Base-by-base conservation (phyloP, 139 green algal genomes). In the Trebouxia sp. region DNA sequence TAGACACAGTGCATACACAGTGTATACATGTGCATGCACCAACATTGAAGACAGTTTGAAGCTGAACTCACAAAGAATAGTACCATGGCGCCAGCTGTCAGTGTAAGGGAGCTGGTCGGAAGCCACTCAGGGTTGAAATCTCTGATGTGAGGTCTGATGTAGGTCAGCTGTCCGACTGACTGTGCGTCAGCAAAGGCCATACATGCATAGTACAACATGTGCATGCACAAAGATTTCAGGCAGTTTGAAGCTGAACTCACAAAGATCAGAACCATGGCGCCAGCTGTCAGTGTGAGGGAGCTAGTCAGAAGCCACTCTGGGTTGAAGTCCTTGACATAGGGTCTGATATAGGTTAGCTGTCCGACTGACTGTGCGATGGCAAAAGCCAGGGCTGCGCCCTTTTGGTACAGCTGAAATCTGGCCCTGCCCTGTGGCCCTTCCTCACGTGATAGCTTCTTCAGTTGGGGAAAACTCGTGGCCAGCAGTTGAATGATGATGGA, bases 401-500 rank as follows among this genome's bases (percentile, higher is more conserved):
- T 96, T 83, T 95, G 93, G 87, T 98, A 98, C 83, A 96, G 90
- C 86, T 97, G 86, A 82, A 98, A 98, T 26, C 93, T 89, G 28
- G 91, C 89, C 24, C 94, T 82, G 11, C 95, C 96, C 80, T 94
- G 90, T 0, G 93, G 88, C 6, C 97, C 97, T 75, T 99, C 97
- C 86, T 99, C 97, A 7, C 95, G 90, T 89, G 98, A 95, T 85
- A 98, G 87, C 87, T 97, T 97, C 85, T 98, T 98, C 12, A 98
- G 89, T 0, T 77, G 80, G 15, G 95, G 95, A 84, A 98, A 98
- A 26, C 91, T 91, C 2, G 92, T 92, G 20, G 91, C 83, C 48
- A 98, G 89, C 58, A 99, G 93, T 89, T 98, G 95, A 39, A 95
- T 85, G 26, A 97, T 82, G 87, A 99, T 99, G 82, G 92, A 97